phyloP scores from a whole-genome alignment of 2,329 filamentous ascomycete species.

The Xylaria sp. region DNA sequence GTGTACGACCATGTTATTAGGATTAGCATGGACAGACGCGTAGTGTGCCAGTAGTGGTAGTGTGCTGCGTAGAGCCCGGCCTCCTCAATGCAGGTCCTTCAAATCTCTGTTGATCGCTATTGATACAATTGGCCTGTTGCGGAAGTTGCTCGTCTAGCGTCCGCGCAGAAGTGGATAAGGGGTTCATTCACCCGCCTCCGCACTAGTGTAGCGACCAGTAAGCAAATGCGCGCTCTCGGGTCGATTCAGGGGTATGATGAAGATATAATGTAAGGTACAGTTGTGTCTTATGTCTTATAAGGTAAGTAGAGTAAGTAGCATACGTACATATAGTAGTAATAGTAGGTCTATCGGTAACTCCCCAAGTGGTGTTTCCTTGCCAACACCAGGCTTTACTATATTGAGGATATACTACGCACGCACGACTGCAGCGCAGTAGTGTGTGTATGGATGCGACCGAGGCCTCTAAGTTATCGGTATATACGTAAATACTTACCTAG shows the following conservation, averaged over 20 bases:
- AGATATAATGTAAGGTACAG: neutral
- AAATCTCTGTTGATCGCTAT: neutral
- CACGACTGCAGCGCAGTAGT: no score
- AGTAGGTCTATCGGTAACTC: no score
- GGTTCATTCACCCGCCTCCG: conserved; percentile 5
- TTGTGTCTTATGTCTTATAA: neutral
- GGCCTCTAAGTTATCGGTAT: no score
- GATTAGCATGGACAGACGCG: neutral
- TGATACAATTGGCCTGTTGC: neutral
- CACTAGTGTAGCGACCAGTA: neutral
- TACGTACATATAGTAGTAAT: neutral
- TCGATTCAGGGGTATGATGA: conserved; percentile 16
- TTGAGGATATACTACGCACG: no score
- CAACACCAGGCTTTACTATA: no score
- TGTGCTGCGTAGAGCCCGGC: neutral
- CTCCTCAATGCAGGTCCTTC: neutral
- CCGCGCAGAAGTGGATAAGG: conserved; percentile 17
- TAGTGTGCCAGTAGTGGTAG: neutral
- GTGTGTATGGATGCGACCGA: no score
- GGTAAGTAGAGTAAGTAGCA: neutral
- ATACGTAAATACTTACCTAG: no score
- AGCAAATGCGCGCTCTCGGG: neutral
- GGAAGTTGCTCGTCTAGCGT: neutral
- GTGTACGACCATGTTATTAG: no score
- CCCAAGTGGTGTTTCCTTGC: no score